A percentile compares a stretch with the other conserved stretches of the same genome.
These are phyloP conservation scores for Achlya hypogyna DNA, from an alignment of 352 stramenopile species.

Conservation along the genomic window DNA sequence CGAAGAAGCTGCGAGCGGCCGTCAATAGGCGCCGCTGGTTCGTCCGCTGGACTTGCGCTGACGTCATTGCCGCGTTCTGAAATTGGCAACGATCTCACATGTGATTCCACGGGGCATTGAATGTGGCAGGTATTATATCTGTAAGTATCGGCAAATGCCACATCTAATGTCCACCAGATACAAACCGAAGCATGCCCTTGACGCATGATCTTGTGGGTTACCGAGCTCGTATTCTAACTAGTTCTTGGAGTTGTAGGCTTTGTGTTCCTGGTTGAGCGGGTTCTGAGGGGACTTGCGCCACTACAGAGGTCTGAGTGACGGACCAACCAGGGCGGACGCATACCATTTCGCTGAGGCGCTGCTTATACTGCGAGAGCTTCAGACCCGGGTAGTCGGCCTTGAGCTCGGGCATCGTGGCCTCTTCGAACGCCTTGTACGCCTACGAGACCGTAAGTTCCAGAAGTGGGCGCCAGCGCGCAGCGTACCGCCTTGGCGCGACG, in stretches of 20 bases:
- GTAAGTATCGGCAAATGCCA: neutral
- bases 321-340: neutral
- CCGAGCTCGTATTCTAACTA: neutral
- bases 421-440: slow-evolving; percentile 75
- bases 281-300: slow-evolving; percentile 72
- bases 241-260: slow-evolving; percentile 73
- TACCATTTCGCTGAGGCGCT: slow-evolving; percentile 67
- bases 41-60: neutral
- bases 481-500: slow-evolving; percentile 53
- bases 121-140: neutral
- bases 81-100: too few species aligned
- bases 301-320: slow-evolving; percentile 26
- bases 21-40: neutral
- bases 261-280: slow-evolving; percentile 60
- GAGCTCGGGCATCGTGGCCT: slow-evolving; percentile 57
- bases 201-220: too few species aligned
- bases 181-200: too few species aligned
- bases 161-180: neutral
- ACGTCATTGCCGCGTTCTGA: neutral
- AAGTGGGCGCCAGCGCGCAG: neutral
- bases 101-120: too few species aligned
- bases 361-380: slow-evolving; percentile 79
- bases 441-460: slow-evolving; percentile 4
- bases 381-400: slow-evolving; percentile 59
- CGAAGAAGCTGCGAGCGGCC: neutral